Percentiles rank a stretch among this genome's conserved stretches.
Conservation (phyloP, 2,329 filamentous ascomycete genomes). For the Clonostachys solani region DNA sequence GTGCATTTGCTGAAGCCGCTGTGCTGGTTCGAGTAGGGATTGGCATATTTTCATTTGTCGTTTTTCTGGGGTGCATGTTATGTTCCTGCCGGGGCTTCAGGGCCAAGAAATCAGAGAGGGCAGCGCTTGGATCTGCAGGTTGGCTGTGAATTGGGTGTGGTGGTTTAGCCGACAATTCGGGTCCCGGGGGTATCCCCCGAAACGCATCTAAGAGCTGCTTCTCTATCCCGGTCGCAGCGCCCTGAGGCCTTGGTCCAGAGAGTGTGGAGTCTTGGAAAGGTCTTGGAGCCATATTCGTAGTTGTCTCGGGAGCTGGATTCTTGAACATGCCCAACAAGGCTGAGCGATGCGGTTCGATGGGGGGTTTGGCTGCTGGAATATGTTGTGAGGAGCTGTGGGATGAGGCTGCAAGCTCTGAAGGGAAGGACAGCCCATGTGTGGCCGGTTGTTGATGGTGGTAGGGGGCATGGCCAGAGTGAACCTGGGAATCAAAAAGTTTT, state of each 20-base stretch:
- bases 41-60: neutral
- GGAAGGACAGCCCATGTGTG: neutral
- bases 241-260: neutral
- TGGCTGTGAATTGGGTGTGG: neutral
- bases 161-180: neutral
- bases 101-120: conserved; percentile 1
- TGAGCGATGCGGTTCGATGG: conserved; percentile 30
- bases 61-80: neutral
- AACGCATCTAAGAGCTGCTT: conserved; percentile 1
- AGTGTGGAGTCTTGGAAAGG: conserved; percentile 36
- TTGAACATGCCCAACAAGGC: conserved; percentile 52
- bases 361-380: neutral
- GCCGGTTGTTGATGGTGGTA: conserved; percentile 1
- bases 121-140: neutral
- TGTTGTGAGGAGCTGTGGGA: neutral
- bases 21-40: neutral
- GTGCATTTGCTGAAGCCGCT: neutral
- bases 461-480: neutral
- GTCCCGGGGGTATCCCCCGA: neutral
- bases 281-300: neutral
- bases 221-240: neutral
- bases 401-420: conserved; percentile 1
- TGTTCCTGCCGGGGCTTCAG: neutral
- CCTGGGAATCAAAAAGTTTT: too few species aligned
- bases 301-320: conserved; percentile 13